Conservation (phyloP, 768 basidiomycete genomes). For the Leccinum aurantiacum region DNA sequence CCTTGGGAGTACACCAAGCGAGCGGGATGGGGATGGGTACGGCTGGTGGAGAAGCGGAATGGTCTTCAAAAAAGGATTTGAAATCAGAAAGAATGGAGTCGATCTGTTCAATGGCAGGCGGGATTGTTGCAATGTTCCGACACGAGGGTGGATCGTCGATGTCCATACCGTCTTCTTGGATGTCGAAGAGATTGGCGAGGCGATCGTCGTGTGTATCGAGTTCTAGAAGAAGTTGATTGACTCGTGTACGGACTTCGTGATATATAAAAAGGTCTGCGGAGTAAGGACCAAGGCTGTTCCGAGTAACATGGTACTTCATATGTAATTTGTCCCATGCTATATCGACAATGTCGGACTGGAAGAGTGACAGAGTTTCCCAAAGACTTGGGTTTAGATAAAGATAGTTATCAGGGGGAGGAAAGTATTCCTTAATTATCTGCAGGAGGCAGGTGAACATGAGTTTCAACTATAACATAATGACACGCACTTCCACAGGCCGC, state of each 20-base stretch:
- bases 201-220: conserved; percentile 21
- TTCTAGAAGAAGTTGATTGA: conserved; percentile 41
- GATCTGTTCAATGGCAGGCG: conserved; percentile 48
- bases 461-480: not conserved
- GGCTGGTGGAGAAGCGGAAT: conserved; percentile 26
- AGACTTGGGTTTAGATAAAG: conserved; percentile 56
- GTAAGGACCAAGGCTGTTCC: conserved; percentile 67
- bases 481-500: conserved; percentile 61
- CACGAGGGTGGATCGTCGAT: conserved; percentile 24
- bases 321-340: conserved; percentile 62
- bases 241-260: conserved; percentile 53
- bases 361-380: conserved; percentile 51
- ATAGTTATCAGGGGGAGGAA: conserved; percentile 50
- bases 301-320: conserved; percentile 60
- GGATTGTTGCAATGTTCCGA: conserved; percentile 25
- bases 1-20: conserved; percentile 75
- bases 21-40: conserved; percentile 45
- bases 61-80: conserved; percentile 38
- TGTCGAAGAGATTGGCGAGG: conserved; percentile 14
- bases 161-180: conserved; percentile 28
- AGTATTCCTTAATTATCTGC: conserved; percentile 59
- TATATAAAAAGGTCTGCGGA: conserved; percentile 73
- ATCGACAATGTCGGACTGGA: conserved; percentile 36
- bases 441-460: not conserved
- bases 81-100: conserved; percentile 49